A percentile compares a stretch with the other conserved stretches of the same genome.
Evolutionary conservation across 352 stramenopile species (phyloP).

Genomic region (Salisapilia sapeloensis): DNA sequence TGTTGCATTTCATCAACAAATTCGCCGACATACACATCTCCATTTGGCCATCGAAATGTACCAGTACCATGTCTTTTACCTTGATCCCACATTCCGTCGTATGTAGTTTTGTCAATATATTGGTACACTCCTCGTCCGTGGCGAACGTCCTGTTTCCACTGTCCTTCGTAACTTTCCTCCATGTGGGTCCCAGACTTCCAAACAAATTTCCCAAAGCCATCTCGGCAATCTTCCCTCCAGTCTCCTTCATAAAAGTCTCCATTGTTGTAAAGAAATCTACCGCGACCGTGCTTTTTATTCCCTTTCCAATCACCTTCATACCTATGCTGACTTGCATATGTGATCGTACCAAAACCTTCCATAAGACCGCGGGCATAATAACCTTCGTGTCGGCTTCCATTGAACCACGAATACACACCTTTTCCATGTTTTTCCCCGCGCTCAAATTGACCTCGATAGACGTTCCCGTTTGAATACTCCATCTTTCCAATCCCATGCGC

Average conservation of each 20-base stretch:
- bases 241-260: constrained; percentile 69
- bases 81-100: constrained; percentile 43
- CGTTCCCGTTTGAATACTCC: constrained; percentile 72
- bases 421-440: constrained; percentile 48
- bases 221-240: constrained; percentile 34
- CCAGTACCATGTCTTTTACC: constrained; percentile 62
- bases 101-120: constrained; percentile 40
- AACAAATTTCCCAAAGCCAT: constrained; percentile 37
- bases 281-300: constrained; percentile 66
- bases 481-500: constrained; percentile 64
- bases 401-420: constrained; percentile 42
- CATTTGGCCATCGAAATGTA: constrained; percentile 70
- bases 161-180: constrained; percentile 68
- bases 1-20: constrained; percentile 74
- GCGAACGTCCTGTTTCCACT: constrained; percentile 37
- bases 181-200: constrained; percentile 30
- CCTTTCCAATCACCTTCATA: constrained; percentile 46
- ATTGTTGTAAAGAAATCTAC: constrained; percentile 65
- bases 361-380: constrained; percentile 55
- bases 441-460: constrained; percentile 47
- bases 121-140: constrained; percentile 42
- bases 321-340: constrained; percentile 38
- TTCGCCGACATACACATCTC: constrained; percentile 65
- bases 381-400: constrained; percentile 66
- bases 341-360: constrained; percentile 27